Conservation (phyloP, 176 grass and related monocot genomes). For the Panicum miliaceum region DNA sequence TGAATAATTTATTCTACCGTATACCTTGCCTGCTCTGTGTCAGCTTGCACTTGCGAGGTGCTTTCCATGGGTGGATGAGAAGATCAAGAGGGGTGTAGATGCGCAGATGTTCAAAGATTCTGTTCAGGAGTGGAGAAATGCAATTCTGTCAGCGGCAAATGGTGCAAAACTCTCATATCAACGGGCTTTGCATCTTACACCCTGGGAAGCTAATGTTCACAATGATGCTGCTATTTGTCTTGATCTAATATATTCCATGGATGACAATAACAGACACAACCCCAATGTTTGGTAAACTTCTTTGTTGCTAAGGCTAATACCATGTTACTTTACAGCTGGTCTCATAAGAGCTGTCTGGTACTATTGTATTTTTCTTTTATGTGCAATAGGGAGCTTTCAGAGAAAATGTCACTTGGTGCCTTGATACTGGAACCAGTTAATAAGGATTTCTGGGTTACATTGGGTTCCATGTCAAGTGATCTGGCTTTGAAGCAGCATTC, state of each 20-base stretch:
- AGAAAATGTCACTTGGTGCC: constrained; percentile 87
- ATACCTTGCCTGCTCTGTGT: constrained; percentile 23
- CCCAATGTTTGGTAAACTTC: constrained; percentile 67
- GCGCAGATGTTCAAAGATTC: constrained; percentile 64
- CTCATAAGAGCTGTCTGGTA: constrained; percentile 34
- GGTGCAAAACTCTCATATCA: constrained; percentile 83
- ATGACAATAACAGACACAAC: constrained; percentile 38
- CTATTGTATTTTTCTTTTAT: constrained; percentile 30
- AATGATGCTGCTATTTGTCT: constrained; percentile 76
- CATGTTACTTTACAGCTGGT: constrained; percentile 15
- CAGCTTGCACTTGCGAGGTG: constrained; percentile 84
- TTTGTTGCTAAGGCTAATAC: constrained; percentile 20
- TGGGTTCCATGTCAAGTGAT: constrained; percentile 74
- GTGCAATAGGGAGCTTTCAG: constrained; percentile 72
- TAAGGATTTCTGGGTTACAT: constrained; percentile 91
- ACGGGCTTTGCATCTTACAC: constrained; percentile 65
- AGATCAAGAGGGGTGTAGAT: constrained; percentile 45
- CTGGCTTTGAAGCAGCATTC: constrained; percentile 91
- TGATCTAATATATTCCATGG: constrained; percentile 72
- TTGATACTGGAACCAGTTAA: constrained; percentile 78
- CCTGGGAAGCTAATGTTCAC: constrained; percentile 97
- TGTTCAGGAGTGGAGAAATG: constrained; percentile 69
- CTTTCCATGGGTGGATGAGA: constrained; percentile 72
- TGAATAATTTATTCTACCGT: constrained; percentile 28
- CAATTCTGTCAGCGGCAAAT: constrained; percentile 61